Conservation (phyloP, 1,139 yeast species). For the Geotrichum cucujoidarum region DNA sequence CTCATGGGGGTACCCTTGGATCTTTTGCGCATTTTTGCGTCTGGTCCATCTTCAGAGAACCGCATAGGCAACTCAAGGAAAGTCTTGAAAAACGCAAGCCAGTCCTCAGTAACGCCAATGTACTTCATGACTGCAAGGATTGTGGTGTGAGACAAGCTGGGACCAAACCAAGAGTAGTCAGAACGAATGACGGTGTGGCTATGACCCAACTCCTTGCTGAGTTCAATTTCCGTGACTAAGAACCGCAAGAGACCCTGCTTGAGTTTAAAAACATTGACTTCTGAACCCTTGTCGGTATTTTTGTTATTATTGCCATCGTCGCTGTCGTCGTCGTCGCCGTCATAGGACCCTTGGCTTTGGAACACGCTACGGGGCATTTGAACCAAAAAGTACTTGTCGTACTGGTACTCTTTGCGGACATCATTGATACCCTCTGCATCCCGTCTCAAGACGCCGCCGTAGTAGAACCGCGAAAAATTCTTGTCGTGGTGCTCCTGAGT, state of each 20-base stretch:
- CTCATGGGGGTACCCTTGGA: conserved; percentile 22
- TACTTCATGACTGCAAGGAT: conserved; percentile 20
- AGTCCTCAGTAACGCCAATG: conserved; percentile 21
- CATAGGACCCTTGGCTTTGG: background rate
- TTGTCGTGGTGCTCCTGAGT: background rate
- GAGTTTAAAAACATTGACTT: background rate
- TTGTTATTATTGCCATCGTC: conserved; percentile 3
- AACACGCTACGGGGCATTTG: conserved; percentile 1
- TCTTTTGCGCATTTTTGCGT: conserved; percentile 10
- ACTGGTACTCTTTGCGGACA: background rate
- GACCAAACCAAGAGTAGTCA: conserved; percentile 25
- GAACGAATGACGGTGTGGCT: conserved; percentile 23
- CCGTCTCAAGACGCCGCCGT: background rate
- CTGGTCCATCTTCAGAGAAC: conserved; percentile 12
- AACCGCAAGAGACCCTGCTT: conserved; percentile 18
- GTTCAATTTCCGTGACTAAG: conserved; percentile 18
- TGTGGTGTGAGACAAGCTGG: conserved; percentile 21
- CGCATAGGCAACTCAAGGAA: conserved; percentile 20
- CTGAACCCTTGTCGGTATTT: background rate
- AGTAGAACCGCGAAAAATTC: conserved; percentile 10
- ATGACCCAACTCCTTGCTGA: conserved; percentile 17
- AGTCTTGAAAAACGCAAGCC: conserved; percentile 21
- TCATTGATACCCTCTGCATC: conserved; percentile 12
- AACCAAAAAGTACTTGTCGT: conserved; percentile 6
- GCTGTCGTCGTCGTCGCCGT: conserved; percentile 7